These are phyloP conservation scores for Neoarthrinium moseri DNA, from an alignment of 2,329 filamentous ascomycete genomes.

Conservation along the genomic window DNA sequence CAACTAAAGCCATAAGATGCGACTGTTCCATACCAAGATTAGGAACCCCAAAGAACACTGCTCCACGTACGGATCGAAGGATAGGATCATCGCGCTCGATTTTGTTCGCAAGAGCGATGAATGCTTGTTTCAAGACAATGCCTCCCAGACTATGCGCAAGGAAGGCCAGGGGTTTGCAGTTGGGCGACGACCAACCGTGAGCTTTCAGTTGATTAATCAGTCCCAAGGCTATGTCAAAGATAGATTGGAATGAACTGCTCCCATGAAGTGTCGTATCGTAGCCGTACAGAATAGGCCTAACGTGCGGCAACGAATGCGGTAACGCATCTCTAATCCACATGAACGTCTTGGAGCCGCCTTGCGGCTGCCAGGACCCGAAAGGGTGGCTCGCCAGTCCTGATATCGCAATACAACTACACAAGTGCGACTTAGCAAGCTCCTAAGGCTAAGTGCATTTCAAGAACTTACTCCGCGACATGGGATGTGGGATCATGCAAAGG, in stretches of 20 bases:
- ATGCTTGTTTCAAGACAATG: conserved; percentile 21
- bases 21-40: conserved; percentile 19
- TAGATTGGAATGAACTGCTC: conserved; percentile 20
- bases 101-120: conserved; percentile 14
- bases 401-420: conserved; percentile 20
- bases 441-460: neutral
- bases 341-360: conserved; percentile 16
- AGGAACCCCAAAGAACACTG: conserved; percentile 23
- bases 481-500: conserved; percentile 15
- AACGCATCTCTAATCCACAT: conserved; percentile 27
- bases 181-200: conserved; percentile 13
- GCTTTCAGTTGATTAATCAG: conserved; percentile 16
- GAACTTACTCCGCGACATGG: conserved; percentile 18
- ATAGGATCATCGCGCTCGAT: conserved; percentile 4
- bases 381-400: conserved; percentile 22
- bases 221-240: conserved; percentile 17
- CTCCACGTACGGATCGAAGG: conserved; percentile 14
- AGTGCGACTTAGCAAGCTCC: neutral
- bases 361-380: conserved; percentile 22
- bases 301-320: conserved; percentile 14
- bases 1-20: conserved; percentile 17
- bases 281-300: conserved; percentile 20
- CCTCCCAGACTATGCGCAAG: conserved; percentile 27
- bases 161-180: conserved; percentile 20
- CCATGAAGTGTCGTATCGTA: conserved; percentile 21